Base-by-base conservation (phyloP, 2,329 filamentous ascomycete genomes). In the Ceratocystiopsis sp. region DNA sequence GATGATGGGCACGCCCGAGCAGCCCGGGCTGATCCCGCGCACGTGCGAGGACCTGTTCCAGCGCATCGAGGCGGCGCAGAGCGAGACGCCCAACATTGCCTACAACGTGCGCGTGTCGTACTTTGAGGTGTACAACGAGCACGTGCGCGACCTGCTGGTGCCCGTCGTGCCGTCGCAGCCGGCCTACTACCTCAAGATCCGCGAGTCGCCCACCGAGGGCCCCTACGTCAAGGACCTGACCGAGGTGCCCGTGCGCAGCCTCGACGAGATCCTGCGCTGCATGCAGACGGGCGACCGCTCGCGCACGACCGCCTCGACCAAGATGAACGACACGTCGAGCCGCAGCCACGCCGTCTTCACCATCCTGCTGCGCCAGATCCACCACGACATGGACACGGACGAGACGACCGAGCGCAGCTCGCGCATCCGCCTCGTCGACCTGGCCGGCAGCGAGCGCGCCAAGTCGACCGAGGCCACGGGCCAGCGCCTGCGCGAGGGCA, bases 1-100 rank as follows among this genome's bases (percentile, higher is more conserved):
- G 89, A 98, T 98, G 91, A 98, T 98, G 91, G 91, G 91, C 40
- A 98, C 96, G 63, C 91, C 91, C 43, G 81, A 89, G 55, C 89
- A 98, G 57, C 75, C 86, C 45, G 91, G 91, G 60, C 91, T 98
- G 50, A 96, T 96, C 49, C 91, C 93, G 38, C 83, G 78, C 55
- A 98, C 98, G 64, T 98, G 91, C 61, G 84, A 91, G 65, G 81
- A 94, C 55, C 96, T 98, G 86, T 98, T 98, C 60, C 75, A 80
- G 56, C 73, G 89, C 50, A 98, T 98, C 56, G 21, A 64, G 65
- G 40, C 68, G 89, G 54, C 72, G 52, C 58, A 69, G 52, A 85
- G 94, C 61, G 78, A 78, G 53, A 51, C 49, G 39, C 49, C 48
- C 41, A 79, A 80, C 44, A 67, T 86, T 49, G 79, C 78, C 51